phyloP scores from a whole-genome alignment of 2,329 filamentous ascomycete genomes.

The Aspergillus calidoustus region DNA sequence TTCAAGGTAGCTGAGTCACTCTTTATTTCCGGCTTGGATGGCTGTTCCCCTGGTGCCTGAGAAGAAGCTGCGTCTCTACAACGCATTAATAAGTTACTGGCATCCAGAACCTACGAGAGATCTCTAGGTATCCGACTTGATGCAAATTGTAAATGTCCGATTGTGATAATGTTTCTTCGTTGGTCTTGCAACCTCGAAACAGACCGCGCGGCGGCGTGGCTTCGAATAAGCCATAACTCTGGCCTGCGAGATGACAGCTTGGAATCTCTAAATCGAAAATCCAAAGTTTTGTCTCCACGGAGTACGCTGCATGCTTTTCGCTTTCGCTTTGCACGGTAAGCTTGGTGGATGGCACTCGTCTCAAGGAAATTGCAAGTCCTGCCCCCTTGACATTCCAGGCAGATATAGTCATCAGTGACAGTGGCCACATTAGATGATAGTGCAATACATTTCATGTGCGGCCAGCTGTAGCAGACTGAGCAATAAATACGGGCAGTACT shows the following conservation, averaged over 20 bases:
- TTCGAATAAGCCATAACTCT: slow-evolving; percentile 24
- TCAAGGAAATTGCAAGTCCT: neutral
- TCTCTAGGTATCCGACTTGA: no score
- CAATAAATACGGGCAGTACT: slow-evolving; percentile 20
- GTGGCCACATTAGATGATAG: neutral
- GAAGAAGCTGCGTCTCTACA: no score
- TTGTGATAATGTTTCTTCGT: no score
- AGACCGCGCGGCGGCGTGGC: slow-evolving; percentile 3
- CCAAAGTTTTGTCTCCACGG: neutral
- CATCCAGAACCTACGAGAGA: no score
- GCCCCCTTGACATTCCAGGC: neutral
- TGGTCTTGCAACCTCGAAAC: no score
- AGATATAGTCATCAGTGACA: neutral
- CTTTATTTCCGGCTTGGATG: no score
- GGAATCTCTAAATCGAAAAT: slow-evolving; percentile 23
- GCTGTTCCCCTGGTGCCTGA: no score
- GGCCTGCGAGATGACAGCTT: slow-evolving; percentile 26
- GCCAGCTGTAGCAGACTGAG: slow-evolving; percentile 10
- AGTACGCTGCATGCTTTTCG: neutral
- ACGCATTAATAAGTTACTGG: no score
- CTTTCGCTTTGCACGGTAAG: neutral
- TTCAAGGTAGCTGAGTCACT: no score
- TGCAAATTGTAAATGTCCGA: no score
- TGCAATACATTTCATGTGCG: neutral
- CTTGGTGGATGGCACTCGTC: neutral